These are phyloP conservation scores for Metrosideros polymorpha DNA, from an alignment of 441 rosid species.

Conservation along the genomic window DNA sequence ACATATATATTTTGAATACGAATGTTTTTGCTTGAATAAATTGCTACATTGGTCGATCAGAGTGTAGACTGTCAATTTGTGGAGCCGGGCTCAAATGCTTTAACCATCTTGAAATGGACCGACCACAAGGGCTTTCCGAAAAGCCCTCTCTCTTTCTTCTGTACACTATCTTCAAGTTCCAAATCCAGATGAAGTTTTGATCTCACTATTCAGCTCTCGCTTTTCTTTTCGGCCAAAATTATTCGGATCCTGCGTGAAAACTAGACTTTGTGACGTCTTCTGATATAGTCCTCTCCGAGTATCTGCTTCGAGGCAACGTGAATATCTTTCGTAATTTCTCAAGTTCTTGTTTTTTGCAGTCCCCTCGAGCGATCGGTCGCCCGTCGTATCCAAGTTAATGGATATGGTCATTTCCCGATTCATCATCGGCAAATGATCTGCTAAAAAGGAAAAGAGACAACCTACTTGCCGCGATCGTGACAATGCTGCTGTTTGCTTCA, in stretches of 20 bases:
- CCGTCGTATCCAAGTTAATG: background rate
- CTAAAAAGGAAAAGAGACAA: background rate
- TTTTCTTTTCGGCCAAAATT: background rate
- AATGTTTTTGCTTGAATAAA: background rate
- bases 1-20: background rate
- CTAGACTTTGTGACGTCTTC: background rate
- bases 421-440: background rate
- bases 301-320: background rate
- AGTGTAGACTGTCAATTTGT: background rate
- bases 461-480: rapidly evolving
- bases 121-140: background rate
- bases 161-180: background rate
- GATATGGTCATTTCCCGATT: background rate
- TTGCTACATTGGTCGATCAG: background rate
- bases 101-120: background rate
- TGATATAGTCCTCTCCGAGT: background rate
- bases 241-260: background rate
- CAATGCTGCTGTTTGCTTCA: background rate
- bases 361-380: background rate
- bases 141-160: background rate
- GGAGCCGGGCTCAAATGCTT: background rate
- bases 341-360: rapidly evolving
- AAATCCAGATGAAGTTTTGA: background rate
- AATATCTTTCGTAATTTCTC: background rate
- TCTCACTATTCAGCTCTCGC: background rate